Percentiles rank a stretch among this genome's conserved stretches.
Conservation (phyloP, 805 yeast species). For the Ogataea paradorogensis region DNA sequence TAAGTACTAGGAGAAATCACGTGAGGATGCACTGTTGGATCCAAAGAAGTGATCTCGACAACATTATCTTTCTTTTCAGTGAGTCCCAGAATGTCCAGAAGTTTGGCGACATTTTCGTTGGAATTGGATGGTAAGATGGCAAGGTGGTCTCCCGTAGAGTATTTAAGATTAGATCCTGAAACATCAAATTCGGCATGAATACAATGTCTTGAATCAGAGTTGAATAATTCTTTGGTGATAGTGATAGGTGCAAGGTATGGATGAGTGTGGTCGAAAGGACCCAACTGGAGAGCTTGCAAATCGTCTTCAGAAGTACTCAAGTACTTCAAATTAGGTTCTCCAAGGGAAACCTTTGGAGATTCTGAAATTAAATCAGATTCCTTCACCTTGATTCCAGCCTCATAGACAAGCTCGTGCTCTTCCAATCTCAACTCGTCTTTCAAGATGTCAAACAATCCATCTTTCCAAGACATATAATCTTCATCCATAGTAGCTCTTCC, state of each 20-base stretch:
- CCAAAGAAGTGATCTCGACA: slow-evolving; percentile 65
- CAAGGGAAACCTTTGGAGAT: slow-evolving; percentile 53
- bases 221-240: slow-evolving; percentile 67
- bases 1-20: slow-evolving; percentile 85
- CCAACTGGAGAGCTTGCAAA: slow-evolving; percentile 39
- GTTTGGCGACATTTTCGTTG: slow-evolving; percentile 64
- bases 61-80: slow-evolving; percentile 49
- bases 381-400: slow-evolving; percentile 59
- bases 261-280: slow-evolving; percentile 78
- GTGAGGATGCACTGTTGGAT: slow-evolving; percentile 53
- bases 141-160: slow-evolving; percentile 93
- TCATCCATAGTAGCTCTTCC: slow-evolving; percentile 94
- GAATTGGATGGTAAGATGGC: slow-evolving; percentile 95
- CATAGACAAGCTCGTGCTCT: slow-evolving; percentile 77
- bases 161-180: slow-evolving; percentile 68
- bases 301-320: slow-evolving; percentile 37
- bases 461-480: slow-evolving; percentile 93
- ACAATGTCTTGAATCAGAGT: slow-evolving; percentile 65
- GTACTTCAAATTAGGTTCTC: slow-evolving; percentile 74
- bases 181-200: slow-evolving; percentile 88
- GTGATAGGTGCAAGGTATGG: slow-evolving; percentile 77
- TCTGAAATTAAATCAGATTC: slow-evolving; percentile 30
- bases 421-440: slow-evolving; percentile 62
- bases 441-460: slow-evolving; percentile 61
- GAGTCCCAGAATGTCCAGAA: slow-evolving; percentile 63